Evolutionary conservation across 2,329 filamentous ascomycete genomes (phyloP).

Genomic region (Escovopsis sp.): DNA sequence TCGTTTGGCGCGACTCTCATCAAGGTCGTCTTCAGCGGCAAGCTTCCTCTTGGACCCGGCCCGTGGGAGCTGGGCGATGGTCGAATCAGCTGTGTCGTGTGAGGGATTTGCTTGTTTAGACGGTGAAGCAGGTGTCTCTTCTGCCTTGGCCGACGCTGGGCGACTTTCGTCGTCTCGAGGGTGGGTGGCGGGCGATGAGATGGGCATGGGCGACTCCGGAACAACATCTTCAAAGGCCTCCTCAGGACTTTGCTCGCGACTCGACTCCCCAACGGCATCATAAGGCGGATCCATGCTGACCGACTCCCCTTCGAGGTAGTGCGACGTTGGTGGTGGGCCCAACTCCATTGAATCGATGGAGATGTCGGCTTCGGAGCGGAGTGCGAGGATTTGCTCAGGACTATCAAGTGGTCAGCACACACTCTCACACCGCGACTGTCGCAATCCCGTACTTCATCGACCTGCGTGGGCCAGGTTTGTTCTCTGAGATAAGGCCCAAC

Average conservation of each 20-base stretch:
- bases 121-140: not conserved
- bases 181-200: conserved; percentile 16
- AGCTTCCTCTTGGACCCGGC: conserved; percentile 44
- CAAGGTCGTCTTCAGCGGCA: conserved; percentile 38
- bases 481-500: conserved; percentile 47
- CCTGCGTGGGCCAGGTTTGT: conserved; percentile 50
- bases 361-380: conserved; percentile 34
- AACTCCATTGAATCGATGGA: conserved; percentile 53
- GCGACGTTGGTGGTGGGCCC: conserved; percentile 46
- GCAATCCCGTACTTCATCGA: conserved; percentile 47
- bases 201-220: conserved; percentile 16
- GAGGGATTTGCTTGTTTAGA: not conserved
- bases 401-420: conserved; percentile 27
- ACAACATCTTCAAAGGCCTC: conserved; percentile 12
- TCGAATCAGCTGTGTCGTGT: conserved; percentile 4
- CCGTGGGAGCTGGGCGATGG: conserved; percentile 20
- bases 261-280: conserved; percentile 8
- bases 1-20: conserved; percentile 16
- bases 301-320: conserved; percentile 42
- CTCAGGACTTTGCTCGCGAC: not conserved
- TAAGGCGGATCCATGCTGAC: conserved; percentile 37
- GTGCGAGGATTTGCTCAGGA: conserved; percentile 47
- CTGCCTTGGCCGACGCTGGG: not conserved
- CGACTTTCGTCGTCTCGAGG: conserved; percentile 5
- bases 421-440: not conserved